Evolutionary conservation across 345 rosid genomes (phyloP).

Genomic region (Linum usitatissimum): DNA sequence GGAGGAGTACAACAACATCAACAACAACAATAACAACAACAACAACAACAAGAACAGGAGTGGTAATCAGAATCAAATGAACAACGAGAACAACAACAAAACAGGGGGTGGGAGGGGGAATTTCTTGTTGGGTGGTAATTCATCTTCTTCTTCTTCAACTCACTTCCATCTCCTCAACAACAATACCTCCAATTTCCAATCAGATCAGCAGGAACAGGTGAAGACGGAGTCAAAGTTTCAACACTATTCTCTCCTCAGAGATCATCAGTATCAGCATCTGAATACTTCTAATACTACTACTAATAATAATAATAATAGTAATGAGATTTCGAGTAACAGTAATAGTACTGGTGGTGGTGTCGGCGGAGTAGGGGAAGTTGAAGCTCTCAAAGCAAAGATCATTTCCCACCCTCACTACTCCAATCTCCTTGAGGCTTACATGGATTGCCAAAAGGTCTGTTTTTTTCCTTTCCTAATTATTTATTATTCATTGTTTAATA

Average conservation of each 20-base stretch:
- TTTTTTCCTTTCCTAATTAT: not conserved
- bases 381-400: conserved; percentile 88
- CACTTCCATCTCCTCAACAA: conserved; percentile 35
- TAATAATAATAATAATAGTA: not conserved
- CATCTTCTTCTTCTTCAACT: conserved; percentile 31
- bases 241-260: conserved; percentile 58
- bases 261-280: conserved; percentile 27
- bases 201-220: conserved; percentile 47
- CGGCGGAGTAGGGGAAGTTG: conserved; percentile 36
- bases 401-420: conserved; percentile 87
- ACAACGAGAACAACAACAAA: conserved; percentile 38
- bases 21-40: not conserved
- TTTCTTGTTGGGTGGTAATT: conserved; percentile 38
- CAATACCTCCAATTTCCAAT: conserved; percentile 33
- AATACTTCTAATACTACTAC: not conserved
- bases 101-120: conserved; percentile 25
- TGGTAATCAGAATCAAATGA: conserved; percentile 42
- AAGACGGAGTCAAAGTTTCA: conserved; percentile 54
- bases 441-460: conserved; percentile 90
- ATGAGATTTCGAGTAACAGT: not conserved
- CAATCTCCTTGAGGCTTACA: conserved; percentile 76
- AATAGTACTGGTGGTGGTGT: conserved; percentile 26
- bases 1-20: not conserved
- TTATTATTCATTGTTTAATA: too few species aligned
- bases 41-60: too few species aligned